Conservation (phyloP, 805 yeast genomes). For the Ogataea kodamae region DNA sequence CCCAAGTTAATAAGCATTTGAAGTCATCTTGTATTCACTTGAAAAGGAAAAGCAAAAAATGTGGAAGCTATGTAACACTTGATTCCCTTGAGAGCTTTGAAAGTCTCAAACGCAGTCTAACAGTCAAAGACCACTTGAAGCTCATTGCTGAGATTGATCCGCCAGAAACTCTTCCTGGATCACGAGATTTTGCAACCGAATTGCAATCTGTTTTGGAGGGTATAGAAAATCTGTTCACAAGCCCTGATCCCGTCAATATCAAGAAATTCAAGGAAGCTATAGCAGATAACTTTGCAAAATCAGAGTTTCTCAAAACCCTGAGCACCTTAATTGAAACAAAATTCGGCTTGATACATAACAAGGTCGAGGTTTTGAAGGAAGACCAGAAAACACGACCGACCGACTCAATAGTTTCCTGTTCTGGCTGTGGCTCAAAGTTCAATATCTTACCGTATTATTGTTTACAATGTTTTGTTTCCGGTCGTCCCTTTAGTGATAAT, state of each 20-base stretch:
- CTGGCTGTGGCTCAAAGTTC: constrained; percentile 35
- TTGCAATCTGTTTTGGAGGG: constrained; percentile 11
- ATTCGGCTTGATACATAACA: constrained; percentile 16
- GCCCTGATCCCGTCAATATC: constrained; percentile 12
- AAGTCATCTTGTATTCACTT: too few relatives aligned
- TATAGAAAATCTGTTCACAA: constrained; percentile 17
- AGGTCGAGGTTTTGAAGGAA: constrained; percentile 18
- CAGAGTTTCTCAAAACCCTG: constrained; percentile 21
- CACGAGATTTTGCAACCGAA: constrained; percentile 10
- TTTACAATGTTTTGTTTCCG: too few relatives aligned
- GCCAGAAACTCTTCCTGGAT: neutral
- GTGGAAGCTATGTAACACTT: constrained; percentile 38
- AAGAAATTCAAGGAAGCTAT: constrained; percentile 18
- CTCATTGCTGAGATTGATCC: constrained; percentile 23
- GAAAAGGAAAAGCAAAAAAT: constrained; percentile 46
- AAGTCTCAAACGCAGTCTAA: constrained; percentile 42
- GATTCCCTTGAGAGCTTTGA: constrained; percentile 39
- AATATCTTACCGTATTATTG: too few relatives aligned
- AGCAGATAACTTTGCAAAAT: constrained; percentile 21
- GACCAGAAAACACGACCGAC: constrained; percentile 4
- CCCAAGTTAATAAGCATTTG: too few relatives aligned
- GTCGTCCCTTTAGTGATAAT: too few relatives aligned
- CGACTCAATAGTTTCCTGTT: constrained; percentile 30
- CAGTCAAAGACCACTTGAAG: constrained; percentile 44
- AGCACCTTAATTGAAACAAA: constrained; percentile 21